These are phyloP conservation scores for Boletus tylopilopsis DNA, from an alignment of 768 basidiomycete species.

Conservation along the genomic window DNA sequence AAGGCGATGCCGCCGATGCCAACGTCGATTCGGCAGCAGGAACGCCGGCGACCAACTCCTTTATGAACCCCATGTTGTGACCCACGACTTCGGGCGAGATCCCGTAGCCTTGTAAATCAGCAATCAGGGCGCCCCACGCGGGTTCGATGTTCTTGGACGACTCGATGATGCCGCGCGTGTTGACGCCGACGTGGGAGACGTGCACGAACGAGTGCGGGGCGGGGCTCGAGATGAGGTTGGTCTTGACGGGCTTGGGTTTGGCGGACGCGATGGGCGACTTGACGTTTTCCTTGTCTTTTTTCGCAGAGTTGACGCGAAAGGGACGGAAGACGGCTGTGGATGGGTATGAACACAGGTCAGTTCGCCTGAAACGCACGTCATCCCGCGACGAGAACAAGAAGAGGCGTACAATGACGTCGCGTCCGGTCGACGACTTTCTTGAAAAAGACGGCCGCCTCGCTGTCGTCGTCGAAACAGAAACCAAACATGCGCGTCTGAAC, in stretches of 20 bases:
- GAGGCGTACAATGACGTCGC: slow-evolving; percentile 37
- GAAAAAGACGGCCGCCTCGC: slow-evolving; percentile 55
- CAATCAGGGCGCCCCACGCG: slow-evolving; percentile 47
- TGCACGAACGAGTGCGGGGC: slow-evolving; percentile 61
- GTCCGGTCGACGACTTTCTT: slow-evolving; percentile 55
- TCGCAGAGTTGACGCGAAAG: slow-evolving; percentile 26
- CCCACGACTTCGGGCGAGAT: slow-evolving; percentile 31
- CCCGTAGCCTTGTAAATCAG: slow-evolving; percentile 40
- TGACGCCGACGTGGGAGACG: slow-evolving; percentile 60
- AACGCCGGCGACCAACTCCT: slow-evolving; percentile 21
- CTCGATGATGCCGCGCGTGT: slow-evolving; percentile 47
- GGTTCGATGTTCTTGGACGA: slow-evolving; percentile 51
- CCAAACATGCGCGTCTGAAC: slow-evolving; percentile 45
- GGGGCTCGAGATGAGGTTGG: slow-evolving; percentile 52
- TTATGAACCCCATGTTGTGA: slow-evolving; percentile 35
- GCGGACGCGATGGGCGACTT: slow-evolving; percentile 37
- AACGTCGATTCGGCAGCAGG: neutral
- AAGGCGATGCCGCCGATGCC: neutral
- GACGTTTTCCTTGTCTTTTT: slow-evolving; percentile 20
- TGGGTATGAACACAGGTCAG: neutral
- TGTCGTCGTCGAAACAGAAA: slow-evolving; percentile 57
- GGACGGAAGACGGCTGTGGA: slow-evolving; percentile 28
- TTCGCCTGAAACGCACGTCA: neutral
- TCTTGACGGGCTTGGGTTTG: slow-evolving; percentile 31
- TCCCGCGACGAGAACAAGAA: neutral